These are phyloP conservation scores for Stemphylium beticola DNA, from an alignment of 2,329 filamentous ascomycete genomes.

Conservation along the genomic window DNA sequence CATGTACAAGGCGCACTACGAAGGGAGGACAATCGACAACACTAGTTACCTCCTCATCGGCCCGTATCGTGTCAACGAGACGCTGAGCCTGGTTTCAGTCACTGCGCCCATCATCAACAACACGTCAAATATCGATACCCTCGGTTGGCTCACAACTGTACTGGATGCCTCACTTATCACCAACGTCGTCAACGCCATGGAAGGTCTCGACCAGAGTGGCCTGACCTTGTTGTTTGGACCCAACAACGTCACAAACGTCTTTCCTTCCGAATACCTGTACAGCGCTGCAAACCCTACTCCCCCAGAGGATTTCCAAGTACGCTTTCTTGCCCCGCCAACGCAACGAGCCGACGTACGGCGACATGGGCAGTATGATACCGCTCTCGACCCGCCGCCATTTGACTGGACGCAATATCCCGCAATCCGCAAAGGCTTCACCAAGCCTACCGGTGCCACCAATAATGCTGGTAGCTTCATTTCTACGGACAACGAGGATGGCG, in stretches of 20 bases:
- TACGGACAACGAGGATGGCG: slow-evolving; percentile 74
- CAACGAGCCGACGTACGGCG: slow-evolving; percentile 24
- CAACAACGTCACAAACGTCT: slow-evolving; percentile 65
- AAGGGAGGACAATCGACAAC: slow-evolving; percentile 52
- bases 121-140: slow-evolving; percentile 64
- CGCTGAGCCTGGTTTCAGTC: slow-evolving; percentile 78
- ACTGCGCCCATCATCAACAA: slow-evolving; percentile 80
- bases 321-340: slow-evolving; percentile 46
- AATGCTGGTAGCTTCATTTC: slow-evolving; percentile 73
- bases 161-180: slow-evolving; percentile 70
- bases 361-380: slow-evolving; percentile 38
- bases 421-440: slow-evolving; percentile 65
- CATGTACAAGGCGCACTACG: slow-evolving; percentile 50
- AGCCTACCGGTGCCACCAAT: slow-evolving; percentile 57
- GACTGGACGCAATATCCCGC: slow-evolving; percentile 67
- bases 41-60: slow-evolving; percentile 74
- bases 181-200: slow-evolving; percentile 66
- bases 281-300: slow-evolving; percentile 22
- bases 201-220: slow-evolving; percentile 75
- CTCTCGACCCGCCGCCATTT: slow-evolving; percentile 54
- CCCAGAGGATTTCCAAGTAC: slow-evolving; percentile 34
- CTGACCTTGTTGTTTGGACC: slow-evolving; percentile 75
- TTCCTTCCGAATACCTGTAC: slow-evolving; percentile 46
- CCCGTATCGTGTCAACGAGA: slow-evolving; percentile 73
- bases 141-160: slow-evolving; percentile 87